Evolutionary conservation across 345 rosid species (phyloP), one percentile per base, ranked within the genome.

Genomic region (Pistacia atlantica): DNA sequence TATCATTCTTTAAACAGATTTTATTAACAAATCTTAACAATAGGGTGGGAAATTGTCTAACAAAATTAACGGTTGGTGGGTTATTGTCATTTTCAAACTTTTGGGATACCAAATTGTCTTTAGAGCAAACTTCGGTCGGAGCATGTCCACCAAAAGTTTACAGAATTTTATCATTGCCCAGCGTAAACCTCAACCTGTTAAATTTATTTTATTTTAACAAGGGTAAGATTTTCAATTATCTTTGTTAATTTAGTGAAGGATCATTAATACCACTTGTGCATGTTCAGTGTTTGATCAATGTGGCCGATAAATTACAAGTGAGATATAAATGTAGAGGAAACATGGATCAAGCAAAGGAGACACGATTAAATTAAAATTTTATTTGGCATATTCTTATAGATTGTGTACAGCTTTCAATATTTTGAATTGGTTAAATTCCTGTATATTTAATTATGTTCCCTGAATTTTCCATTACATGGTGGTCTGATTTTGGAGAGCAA

Each of bases 281-380:
- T 17, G 78, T 85, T 62, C 69, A 86, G 28, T 17, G 66, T 70
- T 76, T 83, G 80, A 74, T 92, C 46, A 64, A 71, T 46, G 76
- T 63, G 56, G 75, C 38, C 38, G 79, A 86, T 62, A 74, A 80
- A 54, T 87, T 86, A 17, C 87, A 81, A 56, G 77, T 76, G 35
- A 93, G 93, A 18, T 83, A 73, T 78, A 80, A 91, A 67, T 92
- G 1, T 25, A 25, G 3, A 92, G 33, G 91, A 92, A 69, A 80
- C 49, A 84, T 90, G 83, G 91, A 89, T 80, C 85, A 73, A 74
- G 84, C 79, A 66, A 92, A 92, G 78, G 90, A 88, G 81, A 77
- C 74, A 77, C 74, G 6, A 89, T 89, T 4, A 83, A 73, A 8
- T 70, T 38, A 49, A 85, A 67, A 14, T 17, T 10, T 48, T 8